Percentiles rank a stretch among this genome's conserved stretches.
Evolutionary conservation across 345 rosid genomes (phyloP).

Genomic region (Punica granatum): DNA sequence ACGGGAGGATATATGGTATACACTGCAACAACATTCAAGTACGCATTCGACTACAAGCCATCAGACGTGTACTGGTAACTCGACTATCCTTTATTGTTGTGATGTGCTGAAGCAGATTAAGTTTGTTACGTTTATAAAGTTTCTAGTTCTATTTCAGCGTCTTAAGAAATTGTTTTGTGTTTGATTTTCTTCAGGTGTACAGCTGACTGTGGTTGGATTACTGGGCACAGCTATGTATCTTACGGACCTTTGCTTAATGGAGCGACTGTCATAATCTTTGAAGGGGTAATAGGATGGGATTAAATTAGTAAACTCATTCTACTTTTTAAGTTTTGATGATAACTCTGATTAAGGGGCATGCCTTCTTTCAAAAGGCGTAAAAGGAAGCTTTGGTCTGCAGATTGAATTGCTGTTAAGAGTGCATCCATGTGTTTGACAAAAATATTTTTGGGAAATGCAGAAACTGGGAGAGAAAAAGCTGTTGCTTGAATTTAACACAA

Average conservation of each 20-base stretch:
- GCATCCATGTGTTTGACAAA: background rate
- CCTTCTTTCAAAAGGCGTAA: background rate
- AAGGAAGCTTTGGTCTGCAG: background rate
- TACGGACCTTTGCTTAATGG: conserved; percentile 99
- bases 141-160: background rate
- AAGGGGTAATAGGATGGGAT: conserved; percentile 67
- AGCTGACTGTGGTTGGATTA: conserved; percentile 99
- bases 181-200: conserved; percentile 63
- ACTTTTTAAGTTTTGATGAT: background rate
- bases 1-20: conserved; percentile 98
- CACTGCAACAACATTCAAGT: conserved; percentile 94
- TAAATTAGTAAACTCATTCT: background rate
- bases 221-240: conserved; percentile 97
- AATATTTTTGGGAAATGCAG: background rate
- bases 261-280: conserved; percentile 65
- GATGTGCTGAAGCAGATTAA: conserved; percentile 3
- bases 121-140: background rate
- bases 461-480: background rate
- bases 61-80: conserved; percentile 86
- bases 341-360: background rate
- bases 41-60: conserved; percentile 91
- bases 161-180: conserved; percentile 1
- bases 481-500: background rate
- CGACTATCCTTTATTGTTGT: conserved; percentile 9
- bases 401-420: background rate